phyloP scores from a whole-genome alignment of 371 early-diverging fungal species.

The Coemansia sp. region DNA sequence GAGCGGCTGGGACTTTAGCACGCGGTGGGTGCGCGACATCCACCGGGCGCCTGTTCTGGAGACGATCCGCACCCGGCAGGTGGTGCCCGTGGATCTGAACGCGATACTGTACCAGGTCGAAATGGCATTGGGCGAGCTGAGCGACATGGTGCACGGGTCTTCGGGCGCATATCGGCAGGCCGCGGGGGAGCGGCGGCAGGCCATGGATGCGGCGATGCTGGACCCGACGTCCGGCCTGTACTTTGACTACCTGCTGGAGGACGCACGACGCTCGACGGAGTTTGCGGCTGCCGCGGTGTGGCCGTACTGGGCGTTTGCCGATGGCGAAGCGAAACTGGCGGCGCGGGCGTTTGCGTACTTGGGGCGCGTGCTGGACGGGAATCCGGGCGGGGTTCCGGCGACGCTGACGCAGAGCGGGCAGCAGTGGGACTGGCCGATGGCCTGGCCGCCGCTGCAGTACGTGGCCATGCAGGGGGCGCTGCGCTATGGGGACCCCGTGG shows the following conservation, averaged over 20 bases:
- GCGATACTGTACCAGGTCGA: slow-evolving; percentile 76
- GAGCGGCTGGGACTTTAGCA: slow-evolving; percentile 87
- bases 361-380: slow-evolving; percentile 9
- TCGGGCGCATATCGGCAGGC: slow-evolving; percentile 8
- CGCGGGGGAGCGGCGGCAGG: slow-evolving; percentile 28
- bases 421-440: slow-evolving; percentile 89
- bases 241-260: slow-evolving; percentile 15
- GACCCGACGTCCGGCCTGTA: slow-evolving; percentile 35
- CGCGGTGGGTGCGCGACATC: slow-evolving; percentile 58
- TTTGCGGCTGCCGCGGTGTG: slow-evolving; percentile 49
- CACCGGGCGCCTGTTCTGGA: slow-evolving; percentile 30
- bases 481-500: slow-evolving; percentile 29
- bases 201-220: slow-evolving; percentile 25
- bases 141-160: too few relatives aligned
- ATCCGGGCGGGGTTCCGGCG: slow-evolving; percentile 69
- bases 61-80: slow-evolving; percentile 56
- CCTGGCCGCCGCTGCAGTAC: slow-evolving; percentile 67
- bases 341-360: slow-evolving; percentile 21
- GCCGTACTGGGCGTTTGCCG: slow-evolving; percentile 52
- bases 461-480: slow-evolving; percentile 55
- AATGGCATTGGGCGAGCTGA: slow-evolving; percentile 23
- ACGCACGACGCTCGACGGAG: too few relatives aligned
- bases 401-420: slow-evolving; percentile 59
- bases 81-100: slow-evolving; percentile 85
- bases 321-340: slow-evolving; percentile 17